Percentiles rank a stretch among this genome's conserved stretches.
These are phyloP conservation scores for Hippophae tibetana DNA, from an alignment of 306 rosid genomes.

Conservation along the genomic window DNA sequence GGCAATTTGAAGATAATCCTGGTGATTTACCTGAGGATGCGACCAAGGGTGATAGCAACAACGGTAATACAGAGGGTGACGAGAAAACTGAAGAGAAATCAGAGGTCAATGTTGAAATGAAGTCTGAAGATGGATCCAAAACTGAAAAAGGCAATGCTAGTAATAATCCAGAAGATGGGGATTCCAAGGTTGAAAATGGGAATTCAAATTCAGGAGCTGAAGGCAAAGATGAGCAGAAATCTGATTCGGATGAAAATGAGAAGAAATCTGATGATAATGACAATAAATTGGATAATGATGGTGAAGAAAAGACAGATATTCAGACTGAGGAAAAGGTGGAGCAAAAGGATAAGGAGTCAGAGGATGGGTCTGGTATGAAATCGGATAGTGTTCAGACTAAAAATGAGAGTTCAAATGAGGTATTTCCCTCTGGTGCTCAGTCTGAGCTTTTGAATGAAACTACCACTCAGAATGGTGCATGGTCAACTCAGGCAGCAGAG, in stretches of 20 bases:
- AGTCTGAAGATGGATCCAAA: too few relatives aligned
- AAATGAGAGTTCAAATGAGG: slow-evolving; percentile 41
- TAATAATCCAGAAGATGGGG: too few relatives aligned
- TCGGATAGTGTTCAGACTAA: slow-evolving; percentile 34
- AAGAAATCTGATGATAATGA: slow-evolving; percentile 16
- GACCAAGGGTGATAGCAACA: slow-evolving; percentile 41
- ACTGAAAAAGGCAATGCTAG: too few relatives aligned
- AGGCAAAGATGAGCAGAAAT: slow-evolving; percentile 15
- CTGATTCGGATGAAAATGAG: slow-evolving; percentile 32
- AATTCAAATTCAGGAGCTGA: too few relatives aligned
- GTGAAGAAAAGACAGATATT: slow-evolving; percentile 14
- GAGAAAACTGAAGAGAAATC: slow-evolving; percentile 18
- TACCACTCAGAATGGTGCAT: slow-evolving; percentile 48
- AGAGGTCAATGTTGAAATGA: slow-evolving; percentile 11
- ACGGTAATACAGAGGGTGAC: slow-evolving; percentile 23
- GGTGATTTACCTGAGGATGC: slow-evolving; percentile 77
- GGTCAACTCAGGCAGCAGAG: slow-evolving; percentile 69
- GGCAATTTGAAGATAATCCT: slow-evolving; percentile 57
- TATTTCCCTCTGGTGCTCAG: slow-evolving; percentile 65
- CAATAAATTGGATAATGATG: slow-evolving; percentile 31
- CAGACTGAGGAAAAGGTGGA: slow-evolving; percentile 45
- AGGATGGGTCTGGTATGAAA: slow-evolving; percentile 39
- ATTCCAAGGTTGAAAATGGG: too few relatives aligned
- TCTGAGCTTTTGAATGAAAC: slow-evolving; percentile 76
- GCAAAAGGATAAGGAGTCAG: slow-evolving; percentile 34